Conservation (phyloP, 306 rosid species). For the Vigna reflexopilosa region DNA sequence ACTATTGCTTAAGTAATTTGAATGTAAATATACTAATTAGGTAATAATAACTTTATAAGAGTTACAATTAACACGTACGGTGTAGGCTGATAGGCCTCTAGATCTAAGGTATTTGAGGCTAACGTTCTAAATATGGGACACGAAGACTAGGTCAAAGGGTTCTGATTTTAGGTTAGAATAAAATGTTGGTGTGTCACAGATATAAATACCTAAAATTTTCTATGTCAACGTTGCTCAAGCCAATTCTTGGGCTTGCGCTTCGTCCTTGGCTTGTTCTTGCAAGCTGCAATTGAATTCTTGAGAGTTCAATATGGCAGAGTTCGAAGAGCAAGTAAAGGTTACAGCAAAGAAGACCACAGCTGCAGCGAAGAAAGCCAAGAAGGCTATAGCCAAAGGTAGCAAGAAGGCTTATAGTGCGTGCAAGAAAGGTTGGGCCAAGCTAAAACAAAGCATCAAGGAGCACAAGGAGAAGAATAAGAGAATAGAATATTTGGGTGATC, state of each 20-base stretch:
- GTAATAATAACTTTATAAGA: background rate
- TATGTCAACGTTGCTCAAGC: background rate
- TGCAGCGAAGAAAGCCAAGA: constrained; percentile 38
- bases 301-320: constrained; percentile 52
- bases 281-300: constrained; percentile 32
- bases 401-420: constrained; percentile 38
- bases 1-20: background rate
- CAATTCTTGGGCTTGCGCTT: background rate
- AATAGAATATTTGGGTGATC: constrained; percentile 45
- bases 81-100: background rate
- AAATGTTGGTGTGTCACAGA: background rate
- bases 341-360: constrained; percentile 35
- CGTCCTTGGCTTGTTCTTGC: background rate
- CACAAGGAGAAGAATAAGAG: constrained; percentile 3
- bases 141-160: constrained; percentile 6
- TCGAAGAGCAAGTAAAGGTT: constrained; percentile 31
- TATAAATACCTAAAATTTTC: constrained; percentile 28
- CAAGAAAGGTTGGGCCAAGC: constrained; percentile 47
- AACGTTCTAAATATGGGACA: background rate
- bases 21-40: background rate
- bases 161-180: constrained; percentile 5
- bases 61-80: background rate
- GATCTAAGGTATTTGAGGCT: background rate
- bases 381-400: constrained; percentile 25
- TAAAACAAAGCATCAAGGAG: constrained; percentile 32